Conservation (phyloP, 495 filamentous ascomycete species). For the Paragyromitra xinjiangensis region DNA sequence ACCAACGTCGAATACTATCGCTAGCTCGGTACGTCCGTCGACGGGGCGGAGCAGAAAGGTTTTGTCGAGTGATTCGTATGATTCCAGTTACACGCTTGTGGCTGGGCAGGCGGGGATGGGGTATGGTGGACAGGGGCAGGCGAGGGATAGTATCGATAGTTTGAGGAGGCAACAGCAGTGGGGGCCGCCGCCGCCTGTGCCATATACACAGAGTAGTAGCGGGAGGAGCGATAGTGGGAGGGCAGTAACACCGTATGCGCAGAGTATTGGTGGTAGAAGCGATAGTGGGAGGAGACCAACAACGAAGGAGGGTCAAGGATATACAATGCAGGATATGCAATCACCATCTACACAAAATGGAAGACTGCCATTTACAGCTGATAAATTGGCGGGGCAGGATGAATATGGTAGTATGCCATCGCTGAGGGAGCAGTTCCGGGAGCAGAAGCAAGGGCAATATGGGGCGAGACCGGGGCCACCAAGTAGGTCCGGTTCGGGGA, state of each 20-base stretch:
- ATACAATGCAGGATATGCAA: constrained; percentile 5
- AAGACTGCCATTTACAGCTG: constrained; percentile 21
- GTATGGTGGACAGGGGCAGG: constrained; percentile 21
- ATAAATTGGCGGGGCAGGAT: constrained; percentile 10
- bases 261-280: constrained; percentile 8
- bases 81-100: constrained; percentile 21
- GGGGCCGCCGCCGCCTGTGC: constrained; percentile 27
- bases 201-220: constrained; percentile 9
- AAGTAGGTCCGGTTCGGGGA: constrained; percentile 32
- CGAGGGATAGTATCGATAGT: constrained; percentile 17
- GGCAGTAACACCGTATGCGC: constrained; percentile 18
- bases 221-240: constrained; percentile 22
- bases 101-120: constrained; percentile 41
- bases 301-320: constrained; percentile 14
- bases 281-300: constrained; percentile 22
- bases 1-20: constrained; percentile 22
- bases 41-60: constrained; percentile 29
- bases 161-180: constrained; percentile 12
- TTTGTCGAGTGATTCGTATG: constrained; percentile 35
- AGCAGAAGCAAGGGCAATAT: constrained; percentile 27
- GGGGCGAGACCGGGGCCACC: constrained; percentile 16
- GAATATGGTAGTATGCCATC: constrained; percentile 12
- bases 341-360: constrained; percentile 27
- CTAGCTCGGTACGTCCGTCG: constrained; percentile 11
- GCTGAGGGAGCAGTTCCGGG: constrained; percentile 12